Base-by-base conservation (phyloP, 306 rosid genomes). In the Inga leiocalycina region DNA sequence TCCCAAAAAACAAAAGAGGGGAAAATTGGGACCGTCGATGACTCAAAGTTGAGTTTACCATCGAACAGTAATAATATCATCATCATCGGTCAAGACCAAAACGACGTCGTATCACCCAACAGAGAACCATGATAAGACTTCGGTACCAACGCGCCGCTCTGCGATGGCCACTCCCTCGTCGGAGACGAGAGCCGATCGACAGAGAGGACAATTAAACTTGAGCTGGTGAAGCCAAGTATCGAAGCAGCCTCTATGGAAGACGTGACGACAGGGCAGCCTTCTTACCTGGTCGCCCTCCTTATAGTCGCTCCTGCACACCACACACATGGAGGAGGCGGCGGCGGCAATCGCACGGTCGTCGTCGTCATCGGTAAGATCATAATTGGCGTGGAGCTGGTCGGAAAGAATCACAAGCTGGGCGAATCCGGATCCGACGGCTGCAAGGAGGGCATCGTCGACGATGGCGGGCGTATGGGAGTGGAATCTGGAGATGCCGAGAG, bases 131-230 rank as follows among this genome's bases (percentile, higher is more conserved):
- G 90, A 79, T 59, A 84, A 56, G 45, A 93, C 85, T 71, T 92
- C 91, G 2, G 77, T 56, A 4, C 93, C 91, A 27, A 92, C 88
- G 49, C 90, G 92, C 71, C 82, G 88, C 77, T 83, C 83, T 43
- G 89, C 85, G 85, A 83, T 41, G 0, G 82, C 83, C 11, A 95
- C 91, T 94, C 91, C 87, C 83, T 88, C 85, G 0, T 78, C 90
- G n/a, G 88, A 39, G 15, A 88, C 27, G 13, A 92, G 88, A 0
- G 96, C 85, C 7, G 86, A 87, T 41, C 99, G 99, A 76, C 99
- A 96, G 49, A 92, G 80, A 4, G 99, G 99, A 78, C 99, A 96
- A 79, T 79, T 96, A 82, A 96, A 92, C 77, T 92, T 93, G 82
- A 84, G 85, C 49, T 89, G 92, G 51, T 82, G 88, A 22, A 96